Base-by-base conservation (phyloP, 306 rosid species). In the Quillaja saponaria region DNA sequence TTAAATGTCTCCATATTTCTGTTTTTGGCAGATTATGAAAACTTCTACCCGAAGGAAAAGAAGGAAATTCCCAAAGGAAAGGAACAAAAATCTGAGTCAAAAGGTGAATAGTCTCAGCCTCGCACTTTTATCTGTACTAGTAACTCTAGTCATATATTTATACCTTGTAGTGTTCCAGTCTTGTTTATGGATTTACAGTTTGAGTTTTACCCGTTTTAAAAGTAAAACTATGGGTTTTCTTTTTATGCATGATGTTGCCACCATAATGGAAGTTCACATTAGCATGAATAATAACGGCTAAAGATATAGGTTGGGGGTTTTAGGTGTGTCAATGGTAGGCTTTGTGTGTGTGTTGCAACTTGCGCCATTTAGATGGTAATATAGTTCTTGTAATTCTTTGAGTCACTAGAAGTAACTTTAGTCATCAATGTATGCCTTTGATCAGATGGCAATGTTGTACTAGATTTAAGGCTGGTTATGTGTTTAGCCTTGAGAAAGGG, bases 21-120 rank as follows among this genome's bases (percentile, higher is more conserved):
- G 49, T 62, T 50, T 31, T 55, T 31, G 55, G 76, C 88, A 92
- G 96, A 84, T 66, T 88, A 81, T 76, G 94, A 92, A 80, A 92
- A 92, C 77, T 92, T 72, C 42, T 82, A 79, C 61, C 98, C 98
- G 10, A 88, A 92, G 76, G 89, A 75, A 41, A 89, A 92, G 89
- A 88, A 92, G 79, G 98, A 86, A 55, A 47, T 50, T 58, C 94
- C 96, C 0, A 88, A 92, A 66, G 95, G 90, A 34, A 15, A 80
- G 6, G 95, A 68, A 16, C 83, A 80, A 75, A 88, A 88, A 34
- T 58, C 88, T 0, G 88, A 84, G 61, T 92, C 98, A 19, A 86
- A 88, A 88, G 96, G 96, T 91, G 28, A 58, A 8, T 2, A 39
- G 2, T 12, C 7, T 39, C 2, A 8, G n/a, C 19, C 9, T 59